Percentiles rank a stretch among this genome's conserved stretches.
These are phyloP conservation scores for Prunus mume DNA, from an alignment of 306 rosid genomes.

Conservation along the genomic window DNA sequence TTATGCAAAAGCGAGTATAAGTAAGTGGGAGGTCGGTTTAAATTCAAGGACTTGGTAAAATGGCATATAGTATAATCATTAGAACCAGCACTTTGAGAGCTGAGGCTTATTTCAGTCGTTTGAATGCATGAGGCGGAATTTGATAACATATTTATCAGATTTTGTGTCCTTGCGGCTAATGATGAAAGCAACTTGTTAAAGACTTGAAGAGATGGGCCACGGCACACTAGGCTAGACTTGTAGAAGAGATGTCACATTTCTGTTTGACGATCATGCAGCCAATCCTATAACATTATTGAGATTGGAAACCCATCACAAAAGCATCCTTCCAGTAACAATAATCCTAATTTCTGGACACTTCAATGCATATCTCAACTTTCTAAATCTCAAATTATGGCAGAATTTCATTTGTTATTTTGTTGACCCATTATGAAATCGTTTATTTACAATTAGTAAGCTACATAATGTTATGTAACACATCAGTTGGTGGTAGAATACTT, in stretches of 20 bases:
- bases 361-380: too few species aligned
- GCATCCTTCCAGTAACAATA: too few species aligned
- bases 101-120: not conserved
- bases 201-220: not conserved
- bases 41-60: conserved; percentile 16
- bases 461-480: too few species aligned
- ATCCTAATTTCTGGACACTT: too few species aligned
- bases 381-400: too few species aligned
- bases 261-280: not conserved
- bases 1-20: conserved; percentile 21
- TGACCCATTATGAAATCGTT: too few species aligned
- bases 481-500: too few species aligned
- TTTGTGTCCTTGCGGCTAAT: conserved; percentile 16
- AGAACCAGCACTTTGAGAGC: conserved; percentile 26
- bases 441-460: too few species aligned
- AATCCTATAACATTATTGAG: too few species aligned
- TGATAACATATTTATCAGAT: conserved; percentile 23
- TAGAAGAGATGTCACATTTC: not conserved
- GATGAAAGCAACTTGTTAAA: not conserved
- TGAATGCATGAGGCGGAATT: conserved; percentile 26
- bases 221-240: too few species aligned
- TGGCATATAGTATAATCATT: not conserved
- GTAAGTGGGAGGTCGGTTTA: conserved; percentile 22
- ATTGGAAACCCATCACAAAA: too few species aligned
- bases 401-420: too few species aligned